Evolutionary conservation across 805 yeast genomes (phyloP).

Genomic region (Teunomyces panamensis): DNA sequence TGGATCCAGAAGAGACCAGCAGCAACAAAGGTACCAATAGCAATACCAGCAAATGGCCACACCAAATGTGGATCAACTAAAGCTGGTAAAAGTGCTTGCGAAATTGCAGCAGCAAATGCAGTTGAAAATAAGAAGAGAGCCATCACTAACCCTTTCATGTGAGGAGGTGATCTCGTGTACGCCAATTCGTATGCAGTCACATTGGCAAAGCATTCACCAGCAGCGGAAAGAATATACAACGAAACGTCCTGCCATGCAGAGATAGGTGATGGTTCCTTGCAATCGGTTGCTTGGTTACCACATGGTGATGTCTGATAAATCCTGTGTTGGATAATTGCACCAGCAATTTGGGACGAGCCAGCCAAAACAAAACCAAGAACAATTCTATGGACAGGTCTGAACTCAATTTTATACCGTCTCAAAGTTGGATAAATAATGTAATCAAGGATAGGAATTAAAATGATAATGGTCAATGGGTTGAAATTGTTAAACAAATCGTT

Average conservation of each 20-base stretch:
- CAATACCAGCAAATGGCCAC: conserved; percentile 41
- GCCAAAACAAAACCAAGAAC: conserved; percentile 47
- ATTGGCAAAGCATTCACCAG: conserved; percentile 52
- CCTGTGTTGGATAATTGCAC: conserved; percentile 49
- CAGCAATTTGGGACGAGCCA: conserved; percentile 46
- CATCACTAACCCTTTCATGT: conserved; percentile 50
- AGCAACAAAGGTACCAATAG: conserved; percentile 33
- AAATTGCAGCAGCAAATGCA: conserved; percentile 48
- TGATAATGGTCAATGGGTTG: conserved; percentile 53
- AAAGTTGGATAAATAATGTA: conserved; percentile 45
- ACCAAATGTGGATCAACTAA: conserved; percentile 40
- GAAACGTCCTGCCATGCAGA: conserved; percentile 29
- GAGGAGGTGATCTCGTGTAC: conserved; percentile 49
- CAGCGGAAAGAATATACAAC: conserved; percentile 44
- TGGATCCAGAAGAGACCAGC: conserved; percentile 32
- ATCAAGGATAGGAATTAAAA: conserved; percentile 51
- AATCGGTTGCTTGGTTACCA: conserved; percentile 43
- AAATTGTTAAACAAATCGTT: conserved; percentile 55
- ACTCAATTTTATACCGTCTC: conserved; percentile 38
- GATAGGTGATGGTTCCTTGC: conserved; percentile 28
- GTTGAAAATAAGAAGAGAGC: conserved; percentile 43
- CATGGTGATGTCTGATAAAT: conserved; percentile 51
- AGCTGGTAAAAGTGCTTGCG: conserved; percentile 40
- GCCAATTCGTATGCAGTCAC: conserved; percentile 55
- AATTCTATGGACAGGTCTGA: conserved; percentile 45